Evolutionary conservation across 1,284 basidiomycete species (phyloP).

Genomic region (Cystodermella granulosa): DNA sequence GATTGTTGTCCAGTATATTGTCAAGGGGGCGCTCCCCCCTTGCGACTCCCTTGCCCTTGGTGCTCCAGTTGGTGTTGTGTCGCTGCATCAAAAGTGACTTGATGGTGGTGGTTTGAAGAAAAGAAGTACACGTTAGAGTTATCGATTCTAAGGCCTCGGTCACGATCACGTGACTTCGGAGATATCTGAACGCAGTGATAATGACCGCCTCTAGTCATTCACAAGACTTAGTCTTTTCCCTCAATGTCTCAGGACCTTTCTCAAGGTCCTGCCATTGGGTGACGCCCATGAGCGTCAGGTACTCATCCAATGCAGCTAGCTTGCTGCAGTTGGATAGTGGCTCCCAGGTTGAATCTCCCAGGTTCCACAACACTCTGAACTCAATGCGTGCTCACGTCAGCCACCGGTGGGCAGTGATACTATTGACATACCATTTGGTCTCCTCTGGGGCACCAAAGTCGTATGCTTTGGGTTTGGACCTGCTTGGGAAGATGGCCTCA

Average conservation of each 20-base stretch:
- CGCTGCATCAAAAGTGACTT: too few species aligned
- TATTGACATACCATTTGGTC: constrained; percentile 20
- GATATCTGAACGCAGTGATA: background rate
- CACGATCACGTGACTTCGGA: background rate
- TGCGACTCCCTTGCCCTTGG: too few species aligned
- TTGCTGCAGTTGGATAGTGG: constrained; percentile 10
- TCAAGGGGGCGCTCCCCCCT: too few species aligned
- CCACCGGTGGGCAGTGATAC: constrained; percentile 18
- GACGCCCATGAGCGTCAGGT: constrained; percentile 15
- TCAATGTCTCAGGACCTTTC: background rate
- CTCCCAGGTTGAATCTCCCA: constrained; percentile 31
- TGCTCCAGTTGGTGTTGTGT: too few species aligned
- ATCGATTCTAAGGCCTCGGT: too few species aligned
- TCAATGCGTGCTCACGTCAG: constrained; percentile 7
- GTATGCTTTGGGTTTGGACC: constrained; percentile 15
- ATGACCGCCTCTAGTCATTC: background rate
- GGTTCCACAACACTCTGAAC: constrained; percentile 18
- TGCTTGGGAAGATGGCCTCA: constrained; percentile 17
- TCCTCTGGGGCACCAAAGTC: constrained; percentile 19
- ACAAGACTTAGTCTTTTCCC: background rate
- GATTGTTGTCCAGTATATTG: too few species aligned
- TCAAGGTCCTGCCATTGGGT: background rate
- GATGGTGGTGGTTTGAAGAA: too few species aligned
- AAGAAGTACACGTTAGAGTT: too few species aligned
- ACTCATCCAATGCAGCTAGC: constrained; percentile 16